A percentile compares a stretch with the other conserved stretches of the same genome.
These are phyloP conservation scores for Wallacemonas sp. DNA, from an alignment of 208 protist genomes.

Conservation along the genomic window DNA sequence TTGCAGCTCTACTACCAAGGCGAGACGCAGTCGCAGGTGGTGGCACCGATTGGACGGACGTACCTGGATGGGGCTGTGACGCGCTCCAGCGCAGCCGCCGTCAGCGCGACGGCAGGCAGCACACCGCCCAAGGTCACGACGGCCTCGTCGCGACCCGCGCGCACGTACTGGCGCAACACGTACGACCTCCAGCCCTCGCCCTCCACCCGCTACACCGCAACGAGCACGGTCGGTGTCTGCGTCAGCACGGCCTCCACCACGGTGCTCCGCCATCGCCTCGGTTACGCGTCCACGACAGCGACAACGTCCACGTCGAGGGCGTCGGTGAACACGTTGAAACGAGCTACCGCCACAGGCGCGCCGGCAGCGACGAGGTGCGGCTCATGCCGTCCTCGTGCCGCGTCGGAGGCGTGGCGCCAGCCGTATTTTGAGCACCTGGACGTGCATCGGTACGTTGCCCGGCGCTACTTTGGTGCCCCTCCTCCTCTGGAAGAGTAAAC, in stretches of 20 bases:
- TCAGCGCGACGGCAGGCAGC: background rate
- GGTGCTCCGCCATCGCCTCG: background rate
- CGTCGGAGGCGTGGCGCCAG: conserved; percentile 50
- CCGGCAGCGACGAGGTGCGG: no score
- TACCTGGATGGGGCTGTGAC: background rate
- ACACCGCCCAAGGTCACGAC: background rate
- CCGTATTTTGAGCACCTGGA: conserved; percentile 76
- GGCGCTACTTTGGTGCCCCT: conserved; percentile 62
- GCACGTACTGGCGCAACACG: conserved; percentile 36
- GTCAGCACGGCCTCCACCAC: conserved; percentile 26
- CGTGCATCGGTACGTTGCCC: conserved; percentile 79
- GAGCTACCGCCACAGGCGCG: no score
- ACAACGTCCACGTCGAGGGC: no score
- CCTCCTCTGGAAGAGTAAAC: conserved; percentile 52
- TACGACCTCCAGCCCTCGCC: conserved; percentile 67
- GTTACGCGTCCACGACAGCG: background rate
- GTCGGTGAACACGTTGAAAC: no score
- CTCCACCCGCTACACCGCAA: conserved; percentile 24
- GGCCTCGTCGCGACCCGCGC: conserved; percentile 4
- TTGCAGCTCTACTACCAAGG: conserved; percentile 38
- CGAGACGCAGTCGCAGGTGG: conserved; percentile 30
- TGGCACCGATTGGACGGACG: conserved; percentile 21
- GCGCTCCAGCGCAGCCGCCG: background rate
- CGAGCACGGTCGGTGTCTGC: conserved; percentile 15
- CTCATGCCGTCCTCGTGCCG: conserved; percentile 9